Evolutionary conservation across 2,329 filamentous ascomycete genomes (phyloP), one percentile per base, ranked within the genome.

Genomic region (Pseudocercospora musae): DNA sequence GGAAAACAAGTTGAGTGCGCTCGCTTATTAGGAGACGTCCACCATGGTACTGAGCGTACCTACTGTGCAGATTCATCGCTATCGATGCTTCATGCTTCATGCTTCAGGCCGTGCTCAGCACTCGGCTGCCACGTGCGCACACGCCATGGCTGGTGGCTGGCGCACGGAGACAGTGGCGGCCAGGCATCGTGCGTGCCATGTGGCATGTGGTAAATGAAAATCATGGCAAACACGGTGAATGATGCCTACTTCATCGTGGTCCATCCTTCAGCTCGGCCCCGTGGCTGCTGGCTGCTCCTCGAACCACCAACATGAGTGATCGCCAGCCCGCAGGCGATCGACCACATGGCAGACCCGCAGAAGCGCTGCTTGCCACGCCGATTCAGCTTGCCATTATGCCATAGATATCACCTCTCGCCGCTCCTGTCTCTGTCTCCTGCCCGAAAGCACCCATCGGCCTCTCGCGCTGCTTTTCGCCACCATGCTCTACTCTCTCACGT

Each of bases 401-500:
- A 42, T 44, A 25, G 50, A 40, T 54, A 55, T 31, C n/a, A 57
- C 57, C 60, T 57, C 61, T 53, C 42, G 21, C 44, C 57, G 23
- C 46, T 33, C n/a, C 23, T 27, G 11, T 52, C 48, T 52, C 23
- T 27, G 11, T 52, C 48, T 52, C 11, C 44, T 25, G 21, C 9
- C 23, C 48, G 23, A 27, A n/a, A 27, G 15, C 25, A 29, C 31
- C 48, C 48, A 52, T 29, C 25, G 6, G 48, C 13, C 25, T 52
- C 21, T n/a, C 48, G 48, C 48, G 7, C 21, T 29, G 31, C 37
- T 11, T 33, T 4, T 58, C 49, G 49, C 58, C 62, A 64, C 59
- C 55, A 83, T 83, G 81, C 79, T 82, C 27, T 81, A 81, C 72
- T 74, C 77, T 21, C 68, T 83, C 57, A 70, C 68, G 42, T 83